Percentiles rank a stretch among this genome's conserved stretches.
phyloP scores from a whole-genome alignment of 805 yeast species.

The Candida maris region DNA sequence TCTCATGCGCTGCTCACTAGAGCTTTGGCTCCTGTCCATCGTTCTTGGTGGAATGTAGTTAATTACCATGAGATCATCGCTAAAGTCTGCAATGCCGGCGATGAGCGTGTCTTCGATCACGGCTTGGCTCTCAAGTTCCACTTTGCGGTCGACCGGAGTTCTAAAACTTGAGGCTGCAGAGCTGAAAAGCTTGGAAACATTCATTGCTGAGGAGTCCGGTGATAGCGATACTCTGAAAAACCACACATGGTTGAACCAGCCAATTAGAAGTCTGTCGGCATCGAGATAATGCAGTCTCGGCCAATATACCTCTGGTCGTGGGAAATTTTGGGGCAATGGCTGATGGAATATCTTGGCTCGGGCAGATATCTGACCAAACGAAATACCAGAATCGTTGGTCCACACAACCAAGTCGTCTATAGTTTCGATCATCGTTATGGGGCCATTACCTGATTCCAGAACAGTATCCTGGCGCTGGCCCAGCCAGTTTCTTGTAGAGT shows the following conservation, averaged over 20 bases:
- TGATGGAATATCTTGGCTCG: slow-evolving; percentile 48
- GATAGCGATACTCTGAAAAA: slow-evolving; percentile 31
- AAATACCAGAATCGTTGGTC: slow-evolving; percentile 81
- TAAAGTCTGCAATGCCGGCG: slow-evolving; percentile 75
- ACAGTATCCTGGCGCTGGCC: slow-evolving; percentile 72
- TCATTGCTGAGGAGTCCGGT: slow-evolving; percentile 2
- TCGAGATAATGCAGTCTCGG: slow-evolving; percentile 72
- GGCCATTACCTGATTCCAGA: slow-evolving; percentile 58
- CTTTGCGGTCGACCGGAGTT: slow-evolving; percentile 38
- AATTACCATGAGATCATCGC: slow-evolving; percentile 60
- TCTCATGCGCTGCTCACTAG: neutral
- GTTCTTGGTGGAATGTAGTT: slow-evolving; percentile 44
- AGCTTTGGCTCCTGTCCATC: neutral
- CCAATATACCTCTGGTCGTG: slow-evolving; percentile 76
- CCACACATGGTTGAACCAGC: slow-evolving; percentile 85
- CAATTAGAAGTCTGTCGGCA: slow-evolving; percentile 62
- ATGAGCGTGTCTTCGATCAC: slow-evolving; percentile 51
- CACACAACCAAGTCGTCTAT: slow-evolving; percentile 68
- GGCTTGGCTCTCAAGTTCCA: slow-evolving; percentile 46
- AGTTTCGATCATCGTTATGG: slow-evolving; percentile 64
- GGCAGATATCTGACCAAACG: slow-evolving; percentile 56
- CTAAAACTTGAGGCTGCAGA: slow-evolving; percentile 53
- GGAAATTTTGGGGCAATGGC: slow-evolving; percentile 52
- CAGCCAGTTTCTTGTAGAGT: slow-evolving; percentile 81
- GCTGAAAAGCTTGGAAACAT: slow-evolving; percentile 41